Evolutionary conservation across 306 rosid species (phyloP).

Genomic region (Prunus mume): DNA sequence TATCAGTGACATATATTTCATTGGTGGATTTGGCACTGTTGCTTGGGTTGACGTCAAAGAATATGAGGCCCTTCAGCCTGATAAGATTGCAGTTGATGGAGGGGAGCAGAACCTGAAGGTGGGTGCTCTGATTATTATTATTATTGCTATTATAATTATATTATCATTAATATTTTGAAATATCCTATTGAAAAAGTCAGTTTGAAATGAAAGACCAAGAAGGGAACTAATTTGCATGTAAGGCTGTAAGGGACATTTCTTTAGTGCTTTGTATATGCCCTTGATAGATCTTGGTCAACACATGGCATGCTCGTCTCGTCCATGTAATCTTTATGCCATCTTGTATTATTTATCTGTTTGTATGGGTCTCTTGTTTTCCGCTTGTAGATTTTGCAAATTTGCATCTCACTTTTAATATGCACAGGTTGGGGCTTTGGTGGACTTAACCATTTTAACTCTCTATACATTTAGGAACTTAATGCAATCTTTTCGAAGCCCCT

Average conservation of each 20-base stretch:
- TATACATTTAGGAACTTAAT: conserved; percentile 67
- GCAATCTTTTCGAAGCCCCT: conserved; percentile 93
- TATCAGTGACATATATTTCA: conserved; percentile 94
- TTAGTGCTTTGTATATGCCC: background rate
- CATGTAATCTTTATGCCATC: background rate
- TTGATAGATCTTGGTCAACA: background rate
- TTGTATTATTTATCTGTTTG: background rate
- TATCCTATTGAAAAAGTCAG: background rate
- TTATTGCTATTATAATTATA: background rate
- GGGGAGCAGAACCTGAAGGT: conserved; percentile 96
- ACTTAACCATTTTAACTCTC: conserved; percentile 12
- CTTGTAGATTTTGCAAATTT: background rate
- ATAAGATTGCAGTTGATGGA: conserved; percentile 94
- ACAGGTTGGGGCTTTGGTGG: background rate
- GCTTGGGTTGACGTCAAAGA: conserved; percentile 99
- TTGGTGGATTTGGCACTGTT: conserved; percentile 99
- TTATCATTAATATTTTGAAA: background rate
- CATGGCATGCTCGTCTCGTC: background rate
- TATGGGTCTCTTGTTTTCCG: background rate
- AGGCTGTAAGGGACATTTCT: background rate
- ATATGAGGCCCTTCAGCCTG: conserved; percentile 88
- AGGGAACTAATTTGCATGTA: background rate
- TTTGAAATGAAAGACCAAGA: background rate
- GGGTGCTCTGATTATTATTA: background rate
- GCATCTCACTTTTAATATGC: background rate